Conservation (phyloP, 2,329 filamentous ascomycete genomes). For the Pleomassaria siparia region DNA sequence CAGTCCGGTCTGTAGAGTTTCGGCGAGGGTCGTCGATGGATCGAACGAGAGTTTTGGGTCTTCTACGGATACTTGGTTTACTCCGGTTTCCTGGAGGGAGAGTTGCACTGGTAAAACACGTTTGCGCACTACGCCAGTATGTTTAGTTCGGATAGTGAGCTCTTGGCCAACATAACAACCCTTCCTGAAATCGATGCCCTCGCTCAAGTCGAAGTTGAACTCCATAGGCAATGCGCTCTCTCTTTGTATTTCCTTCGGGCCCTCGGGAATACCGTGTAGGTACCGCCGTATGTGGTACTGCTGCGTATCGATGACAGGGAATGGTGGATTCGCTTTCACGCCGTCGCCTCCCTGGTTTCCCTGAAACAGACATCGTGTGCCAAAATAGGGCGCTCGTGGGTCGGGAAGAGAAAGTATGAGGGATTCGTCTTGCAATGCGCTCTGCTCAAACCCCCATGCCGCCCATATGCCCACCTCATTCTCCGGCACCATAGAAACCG, state of each 20-base stretch:
- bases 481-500: slow-evolving; percentile 62
- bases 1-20: slow-evolving; percentile 46
- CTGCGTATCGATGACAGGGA: slow-evolving; percentile 35
- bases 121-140: slow-evolving; percentile 91
- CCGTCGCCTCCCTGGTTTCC: background rate
- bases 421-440: slow-evolving; percentile 2
- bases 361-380: slow-evolving; percentile 13
- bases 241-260: slow-evolving; percentile 72
- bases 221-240: slow-evolving; percentile 81
- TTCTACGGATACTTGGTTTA: slow-evolving; percentile 2
- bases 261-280: slow-evolving; percentile 79
- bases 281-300: slow-evolving; percentile 78
- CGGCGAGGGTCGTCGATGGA: slow-evolving; percentile 43
- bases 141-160: slow-evolving; percentile 90
- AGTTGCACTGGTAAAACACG: slow-evolving; percentile 79
- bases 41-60: slow-evolving; percentile 9
- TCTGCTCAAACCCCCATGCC: slow-evolving; percentile 60
- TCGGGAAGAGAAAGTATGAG: slow-evolving; percentile 21
- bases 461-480: slow-evolving; percentile 71
- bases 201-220: slow-evolving; percentile 83
- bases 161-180: slow-evolving; percentile 98
- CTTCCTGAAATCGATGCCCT: slow-evolving; percentile 88
- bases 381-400: slow-evolving; percentile 20
- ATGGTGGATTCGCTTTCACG: slow-evolving; percentile 23
- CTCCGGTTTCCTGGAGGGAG: slow-evolving; percentile 55